Base-by-base conservation (phyloP, 108 stramenopile genomes). In the Cylindrotheca fusiformis region DNA sequence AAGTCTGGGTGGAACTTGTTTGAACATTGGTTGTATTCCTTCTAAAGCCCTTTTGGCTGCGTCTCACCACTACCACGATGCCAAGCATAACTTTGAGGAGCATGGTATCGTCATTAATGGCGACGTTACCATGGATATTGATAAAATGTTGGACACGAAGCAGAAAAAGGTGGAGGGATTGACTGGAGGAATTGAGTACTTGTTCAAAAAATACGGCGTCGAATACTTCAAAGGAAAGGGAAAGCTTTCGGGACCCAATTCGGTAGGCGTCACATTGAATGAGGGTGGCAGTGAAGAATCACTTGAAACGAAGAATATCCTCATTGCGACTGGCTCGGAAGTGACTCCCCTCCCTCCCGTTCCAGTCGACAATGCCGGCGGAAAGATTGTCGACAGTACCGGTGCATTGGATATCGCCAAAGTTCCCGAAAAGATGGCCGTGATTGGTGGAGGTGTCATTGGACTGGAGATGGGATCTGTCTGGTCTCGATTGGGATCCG, bases 391-490 rank as follows among this genome's bases (percentile, higher is more conserved):
- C 12, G 99, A 99, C 68, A 96, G 95, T 14, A 99, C 99, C 1
- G 99, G 99, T 48, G 97, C 97, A 26, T 74, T 99, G 32, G 97
- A 95, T n/a, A 93, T 99, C 48, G 28, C 52, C 28, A 67, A 65
- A 51, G 85, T 99, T 50, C 99, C 99, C 25, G 75, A 83, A 72
- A 90, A 60, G 25, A 84, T 99, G 87, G 96, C 95, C 21, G 97
- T 99, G 8, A 78, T 99, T 60, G 97, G 99, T 25, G 99, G 97
- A 21, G 99, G 99, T 22, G 97, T 97, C 33, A 99, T 99, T 74
- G 99, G 99, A 51, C 76, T 99, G 48, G 99, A 99, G 78, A 99
- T 99, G 99, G 99, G 97, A 63, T 95, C 94, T 32, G 99, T 99
- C 2, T 99, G 99, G 99, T 68, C 75, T 62, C 91, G 98, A 58